phyloP scores from a whole-genome alignment of 1,284 basidiomycete species.

The Leccinum laetum region DNA sequence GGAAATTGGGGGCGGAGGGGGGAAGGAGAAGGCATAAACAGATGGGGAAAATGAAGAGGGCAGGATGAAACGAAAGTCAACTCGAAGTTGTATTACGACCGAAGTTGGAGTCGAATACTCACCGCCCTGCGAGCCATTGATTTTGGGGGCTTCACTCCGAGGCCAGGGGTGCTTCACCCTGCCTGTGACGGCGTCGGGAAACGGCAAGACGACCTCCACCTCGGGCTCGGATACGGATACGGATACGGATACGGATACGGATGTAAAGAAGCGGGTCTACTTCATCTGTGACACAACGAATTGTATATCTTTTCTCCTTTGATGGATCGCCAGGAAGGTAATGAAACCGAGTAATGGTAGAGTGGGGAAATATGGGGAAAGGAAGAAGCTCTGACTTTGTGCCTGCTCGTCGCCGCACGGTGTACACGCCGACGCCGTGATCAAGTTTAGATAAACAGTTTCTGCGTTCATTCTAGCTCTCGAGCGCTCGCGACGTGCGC shows the following conservation, averaged over 20 bases:
- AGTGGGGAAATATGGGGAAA: neutral
- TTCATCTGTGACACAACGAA: neutral
- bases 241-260: neutral
- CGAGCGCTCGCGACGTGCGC: too few species aligned
- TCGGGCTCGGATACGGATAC: neutral
- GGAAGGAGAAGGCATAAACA: constrained; percentile 1
- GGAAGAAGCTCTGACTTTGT: neutral
- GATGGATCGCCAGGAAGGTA: neutral
- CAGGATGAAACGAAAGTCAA: neutral
- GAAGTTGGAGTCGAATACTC: constrained; percentile 10
- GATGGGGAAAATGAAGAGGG: neutral
- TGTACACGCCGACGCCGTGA: constrained; percentile 7
- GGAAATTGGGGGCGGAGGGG: neutral
- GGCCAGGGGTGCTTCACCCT: constrained; percentile 6
- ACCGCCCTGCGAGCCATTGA: constrained; percentile 48
- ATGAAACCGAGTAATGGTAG: neutral
- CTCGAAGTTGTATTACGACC: neutral
- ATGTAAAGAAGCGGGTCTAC: neutral
- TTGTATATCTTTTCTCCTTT: neutral
- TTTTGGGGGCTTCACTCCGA: constrained; percentile 39
- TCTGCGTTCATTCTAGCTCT: neutral
- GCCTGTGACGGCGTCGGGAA: neutral
- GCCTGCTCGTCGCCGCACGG: constrained; percentile 2
- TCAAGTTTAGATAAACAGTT: neutral
- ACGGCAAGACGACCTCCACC: neutral